Percentiles rank a stretch among this genome's conserved stretches.
These are phyloP conservation scores for Teratosphaeria epicoccoides DNA, from an alignment of 2,329 filamentous ascomycete genomes.

Conservation along the genomic window DNA sequence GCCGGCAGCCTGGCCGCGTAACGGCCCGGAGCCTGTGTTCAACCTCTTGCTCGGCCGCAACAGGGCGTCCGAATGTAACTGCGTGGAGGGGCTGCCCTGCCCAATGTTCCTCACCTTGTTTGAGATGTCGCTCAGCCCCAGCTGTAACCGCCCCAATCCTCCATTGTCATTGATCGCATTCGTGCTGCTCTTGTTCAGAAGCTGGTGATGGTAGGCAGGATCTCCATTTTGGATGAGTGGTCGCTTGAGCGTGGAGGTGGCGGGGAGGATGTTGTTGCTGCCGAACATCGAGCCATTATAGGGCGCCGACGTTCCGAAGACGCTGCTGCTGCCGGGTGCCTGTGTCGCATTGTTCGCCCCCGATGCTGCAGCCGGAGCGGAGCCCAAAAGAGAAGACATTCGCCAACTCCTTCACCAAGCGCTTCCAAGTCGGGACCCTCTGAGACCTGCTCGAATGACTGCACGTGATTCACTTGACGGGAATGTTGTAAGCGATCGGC, in stretches of 20 bases:
- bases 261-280: not conserved
- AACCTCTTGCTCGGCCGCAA: not conserved
- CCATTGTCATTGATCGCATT: conserved; percentile 58
- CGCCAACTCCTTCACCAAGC: not conserved
- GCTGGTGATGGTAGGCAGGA: conserved; percentile 50
- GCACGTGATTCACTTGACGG: no score
- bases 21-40: not conserved
- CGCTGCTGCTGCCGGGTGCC: not conserved
- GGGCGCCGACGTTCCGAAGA: conserved; percentile 5
- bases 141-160: conserved; percentile 69
- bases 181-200: conserved; percentile 54
- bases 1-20: conserved; percentile 22
- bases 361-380: not conserved
- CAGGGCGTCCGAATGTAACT: conserved; percentile 19
- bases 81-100: conserved; percentile 55
- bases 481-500: no score
- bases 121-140: conserved; percentile 80
- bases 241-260: conserved; percentile 2
- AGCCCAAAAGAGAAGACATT: not conserved
- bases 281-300: conserved; percentile 3
- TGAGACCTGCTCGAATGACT: not conserved
- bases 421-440: not conserved
- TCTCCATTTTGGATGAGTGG: conserved; percentile 1
- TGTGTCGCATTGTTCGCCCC: not conserved
- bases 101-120: conserved; percentile 66